Percentiles rank a stretch among this genome's conserved stretches.
phyloP scores from a whole-genome alignment of 78 protist genomes.

The Dictyostelium citrinum region DNA sequence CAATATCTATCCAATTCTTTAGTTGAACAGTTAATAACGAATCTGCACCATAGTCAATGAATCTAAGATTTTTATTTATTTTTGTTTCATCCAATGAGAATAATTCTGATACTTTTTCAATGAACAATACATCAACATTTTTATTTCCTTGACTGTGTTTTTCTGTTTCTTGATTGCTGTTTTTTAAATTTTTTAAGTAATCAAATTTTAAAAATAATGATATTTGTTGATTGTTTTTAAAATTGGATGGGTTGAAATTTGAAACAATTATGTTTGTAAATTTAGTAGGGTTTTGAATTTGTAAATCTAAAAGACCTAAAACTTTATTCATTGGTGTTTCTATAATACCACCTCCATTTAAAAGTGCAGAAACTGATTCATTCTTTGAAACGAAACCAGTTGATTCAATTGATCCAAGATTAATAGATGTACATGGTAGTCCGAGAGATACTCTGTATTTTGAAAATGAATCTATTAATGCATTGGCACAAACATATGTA shows the following conservation, averaged over 20 bases:
- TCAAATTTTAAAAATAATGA: not conserved
- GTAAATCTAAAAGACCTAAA: not conserved
- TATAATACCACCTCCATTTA: not conserved
- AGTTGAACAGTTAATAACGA: not conserved
- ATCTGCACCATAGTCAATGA: slow-evolving; percentile 18
- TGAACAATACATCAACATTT: not conserved
- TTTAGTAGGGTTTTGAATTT: not conserved
- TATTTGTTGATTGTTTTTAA: not conserved
- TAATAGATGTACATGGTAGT: slow-evolving; percentile 24
- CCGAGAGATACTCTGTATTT: slow-evolving; percentile 42
- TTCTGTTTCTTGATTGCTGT: not conserved
- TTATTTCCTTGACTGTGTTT: not conserved
- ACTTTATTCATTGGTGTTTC: not conserved
- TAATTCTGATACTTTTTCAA: slow-evolving; percentile 17
- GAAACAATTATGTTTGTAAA: not conserved
- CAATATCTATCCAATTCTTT: not conserved
- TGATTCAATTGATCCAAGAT: slow-evolving; percentile 67
- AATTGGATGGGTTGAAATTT: not conserved
- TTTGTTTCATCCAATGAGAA: not conserved
- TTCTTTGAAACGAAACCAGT: slow-evolving; percentile 28
- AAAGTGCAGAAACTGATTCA: not conserved
- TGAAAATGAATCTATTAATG: slow-evolving; percentile 75
- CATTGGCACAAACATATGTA: slow-evolving; percentile 79
- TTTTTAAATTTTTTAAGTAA: not conserved
- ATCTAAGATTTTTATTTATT: not conserved